Percentiles rank a stretch among this genome's conserved stretches.
Conservation (phyloP, 441 rosid species). For the Capsella rubella region DNA sequence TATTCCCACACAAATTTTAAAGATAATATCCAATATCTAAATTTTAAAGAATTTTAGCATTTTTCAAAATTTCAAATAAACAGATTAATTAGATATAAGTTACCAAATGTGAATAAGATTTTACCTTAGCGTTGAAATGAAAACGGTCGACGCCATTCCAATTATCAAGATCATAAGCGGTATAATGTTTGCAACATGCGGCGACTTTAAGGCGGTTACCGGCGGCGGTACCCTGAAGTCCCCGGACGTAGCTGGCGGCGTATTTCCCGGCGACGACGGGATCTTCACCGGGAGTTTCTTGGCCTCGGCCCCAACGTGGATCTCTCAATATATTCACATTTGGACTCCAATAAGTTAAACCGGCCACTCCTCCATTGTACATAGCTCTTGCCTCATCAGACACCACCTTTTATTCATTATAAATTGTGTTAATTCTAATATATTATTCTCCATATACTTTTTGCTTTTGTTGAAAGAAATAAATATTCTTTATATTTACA, state of each 20-base stretch:
- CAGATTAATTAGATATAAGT: not conserved
- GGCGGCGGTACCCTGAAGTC: conserved; percentile 58
- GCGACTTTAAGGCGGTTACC: conserved; percentile 73
- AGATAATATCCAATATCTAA: conserved; percentile 20
- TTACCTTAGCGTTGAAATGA: conserved; percentile 75
- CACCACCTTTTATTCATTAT: conserved; percentile 52
- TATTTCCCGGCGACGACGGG: conserved; percentile 67
- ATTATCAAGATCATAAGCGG: conserved; percentile 80
- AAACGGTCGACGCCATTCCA: conserved; percentile 80
- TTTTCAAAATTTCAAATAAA: not conserved
- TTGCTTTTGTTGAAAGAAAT: conserved; percentile 20
- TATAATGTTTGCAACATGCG: conserved; percentile 82
- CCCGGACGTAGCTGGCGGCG: conserved; percentile 68
- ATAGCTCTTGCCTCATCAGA: conserved; percentile 86
- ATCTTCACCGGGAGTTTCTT: conserved; percentile 85
- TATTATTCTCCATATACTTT: conserved; percentile 16
- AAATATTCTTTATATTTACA: conserved; percentile 12
- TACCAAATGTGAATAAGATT: not conserved
- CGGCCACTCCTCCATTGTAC: conserved; percentile 80
- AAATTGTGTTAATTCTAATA: not conserved
- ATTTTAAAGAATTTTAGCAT: not conserved
- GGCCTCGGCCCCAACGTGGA: conserved; percentile 89
- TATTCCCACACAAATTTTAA: not conserved
- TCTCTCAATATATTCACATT: conserved; percentile 79
- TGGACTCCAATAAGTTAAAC: conserved; percentile 78